Conservation (phyloP, 2,329 filamentous ascomycete species). For the Verticillium zaregamsianum region DNA sequence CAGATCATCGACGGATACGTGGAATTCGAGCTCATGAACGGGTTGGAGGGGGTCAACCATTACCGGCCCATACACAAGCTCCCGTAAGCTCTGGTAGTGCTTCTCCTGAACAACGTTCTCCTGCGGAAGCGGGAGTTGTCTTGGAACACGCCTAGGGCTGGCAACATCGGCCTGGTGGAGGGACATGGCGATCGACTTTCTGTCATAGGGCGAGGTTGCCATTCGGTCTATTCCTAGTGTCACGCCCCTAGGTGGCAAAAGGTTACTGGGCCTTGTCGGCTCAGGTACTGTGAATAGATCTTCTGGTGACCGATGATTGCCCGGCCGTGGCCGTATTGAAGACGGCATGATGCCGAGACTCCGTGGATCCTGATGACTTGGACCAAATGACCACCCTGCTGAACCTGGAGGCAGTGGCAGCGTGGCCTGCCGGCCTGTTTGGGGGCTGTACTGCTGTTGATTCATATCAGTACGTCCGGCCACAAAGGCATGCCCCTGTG, state of each 20-base stretch:
- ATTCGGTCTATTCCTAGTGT: not conserved
- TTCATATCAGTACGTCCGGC: not conserved
- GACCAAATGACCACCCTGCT: not conserved
- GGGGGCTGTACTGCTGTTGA: not conserved
- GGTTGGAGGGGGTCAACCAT: slow-evolving; percentile 25
- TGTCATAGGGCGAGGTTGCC: slow-evolving; percentile 30
- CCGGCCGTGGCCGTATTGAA: not conserved
- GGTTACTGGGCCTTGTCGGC: not conserved
- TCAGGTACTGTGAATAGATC: too few relatives aligned
- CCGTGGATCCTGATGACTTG: not conserved
- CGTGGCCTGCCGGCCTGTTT: not conserved
- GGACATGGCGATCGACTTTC: slow-evolving; percentile 34
- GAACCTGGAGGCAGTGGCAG: not conserved
- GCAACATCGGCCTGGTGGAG: slow-evolving; percentile 43
- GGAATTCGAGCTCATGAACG: slow-evolving; percentile 43
- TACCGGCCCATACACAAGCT: slow-evolving; percentile 44
- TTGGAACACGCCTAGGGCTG: slow-evolving; percentile 42
- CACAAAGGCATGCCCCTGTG: not conserved
- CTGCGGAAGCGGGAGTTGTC: slow-evolving; percentile 2
- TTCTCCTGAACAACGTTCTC: slow-evolving; percentile 20
- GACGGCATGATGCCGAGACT: not conserved
- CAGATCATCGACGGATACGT: slow-evolving; percentile 31
- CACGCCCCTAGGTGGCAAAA: not conserved
- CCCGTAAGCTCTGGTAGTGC: slow-evolving; percentile 55
- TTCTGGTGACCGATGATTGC: not conserved